A percentile compares a stretch with the other conserved stretches of the same genome.
These are phyloP conservation scores for Aspergillus eucalypticola DNA, from an alignment of 2,329 filamentous ascomycete genomes.

Conservation along the genomic window DNA sequence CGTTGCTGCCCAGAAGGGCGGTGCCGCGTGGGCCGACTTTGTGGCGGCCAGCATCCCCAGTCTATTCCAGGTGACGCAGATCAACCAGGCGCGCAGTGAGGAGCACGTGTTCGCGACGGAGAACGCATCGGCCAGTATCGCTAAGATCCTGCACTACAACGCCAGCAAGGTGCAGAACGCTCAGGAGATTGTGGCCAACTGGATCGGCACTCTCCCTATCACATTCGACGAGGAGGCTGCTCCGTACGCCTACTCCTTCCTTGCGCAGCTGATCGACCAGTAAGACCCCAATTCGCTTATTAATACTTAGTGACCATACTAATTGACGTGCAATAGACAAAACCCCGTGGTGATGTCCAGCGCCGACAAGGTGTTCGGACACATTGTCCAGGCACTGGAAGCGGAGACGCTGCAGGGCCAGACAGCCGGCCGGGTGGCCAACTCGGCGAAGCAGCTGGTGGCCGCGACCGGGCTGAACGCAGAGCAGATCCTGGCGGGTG, in stretches of 20 bases:
- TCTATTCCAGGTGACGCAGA: conserved; percentile 80
- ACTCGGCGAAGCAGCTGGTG: conserved; percentile 75
- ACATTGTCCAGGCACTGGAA: conserved; percentile 84
- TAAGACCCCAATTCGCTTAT: conserved; percentile 56
- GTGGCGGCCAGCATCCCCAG: conserved; percentile 75
- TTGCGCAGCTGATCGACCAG: conserved; percentile 90
- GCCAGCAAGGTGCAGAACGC: conserved; percentile 71
- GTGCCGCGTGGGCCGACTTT: conserved; percentile 83
- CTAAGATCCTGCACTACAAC: conserved; percentile 95
- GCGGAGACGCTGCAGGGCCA: conserved; percentile 86
- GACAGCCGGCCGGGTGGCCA: conserved; percentile 74
- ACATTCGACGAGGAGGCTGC: conserved; percentile 96
- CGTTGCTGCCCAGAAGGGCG: conserved; percentile 90
- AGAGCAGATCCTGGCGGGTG: conserved; percentile 70
- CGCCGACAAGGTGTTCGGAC: conserved; percentile 78
- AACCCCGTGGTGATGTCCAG: conserved; percentile 78
- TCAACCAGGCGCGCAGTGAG: conserved; percentile 79
- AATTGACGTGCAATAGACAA: conserved; percentile 59
- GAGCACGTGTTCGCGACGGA: conserved; percentile 97
- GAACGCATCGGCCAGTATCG: conserved; percentile 93
- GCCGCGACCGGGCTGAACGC: conserved; percentile 73
- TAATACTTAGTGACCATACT: background rate
- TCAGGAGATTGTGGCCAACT: conserved; percentile 75
- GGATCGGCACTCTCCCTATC: conserved; percentile 88
- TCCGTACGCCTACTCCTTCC: conserved; percentile 90